phyloP scores from a whole-genome alignment of 2,329 filamentous ascomycete genomes.

The Tolypocladium ophioglossoides region DNA sequence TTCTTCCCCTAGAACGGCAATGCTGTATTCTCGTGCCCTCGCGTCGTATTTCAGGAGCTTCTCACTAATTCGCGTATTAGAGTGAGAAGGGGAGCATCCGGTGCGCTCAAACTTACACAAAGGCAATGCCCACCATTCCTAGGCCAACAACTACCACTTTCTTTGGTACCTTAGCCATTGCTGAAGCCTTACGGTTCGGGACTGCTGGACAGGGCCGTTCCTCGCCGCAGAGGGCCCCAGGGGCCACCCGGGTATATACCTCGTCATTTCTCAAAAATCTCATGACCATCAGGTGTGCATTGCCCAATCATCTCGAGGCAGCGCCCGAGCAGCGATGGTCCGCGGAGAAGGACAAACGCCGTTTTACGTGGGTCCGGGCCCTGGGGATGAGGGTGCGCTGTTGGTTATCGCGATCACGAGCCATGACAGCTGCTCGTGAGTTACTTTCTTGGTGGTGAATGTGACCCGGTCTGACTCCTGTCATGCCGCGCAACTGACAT shows the following conservation, averaged over 20 bases:
- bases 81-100: not conserved
- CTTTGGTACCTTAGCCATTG: slow-evolving; percentile 28
- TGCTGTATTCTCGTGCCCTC: slow-evolving; percentile 62
- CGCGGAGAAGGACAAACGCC: not conserved
- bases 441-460: too few relatives aligned
- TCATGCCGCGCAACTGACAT: too few relatives aligned
- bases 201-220: too few relatives aligned
- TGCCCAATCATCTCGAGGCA: not conserved
- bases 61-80: slow-evolving; percentile 44
- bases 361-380: not conserved
- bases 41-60: slow-evolving; percentile 80
- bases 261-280: too few relatives aligned
- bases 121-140: slow-evolving; percentile 85
- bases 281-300: not conserved
- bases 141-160: slow-evolving; percentile 74
- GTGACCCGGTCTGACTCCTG: too few relatives aligned
- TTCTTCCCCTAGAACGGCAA: slow-evolving; percentile 82
- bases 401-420: not conserved
- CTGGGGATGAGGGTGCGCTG: not conserved
- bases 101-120: slow-evolving; percentile 53
- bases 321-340: not conserved
- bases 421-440: too few relatives aligned
- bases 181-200: too few relatives aligned
- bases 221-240: too few relatives aligned
- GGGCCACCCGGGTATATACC: too few relatives aligned